These are phyloP conservation scores for Orbilia ellipsospora DNA, from an alignment of 2,329 filamentous ascomycete species.

Conservation along the genomic window DNA sequence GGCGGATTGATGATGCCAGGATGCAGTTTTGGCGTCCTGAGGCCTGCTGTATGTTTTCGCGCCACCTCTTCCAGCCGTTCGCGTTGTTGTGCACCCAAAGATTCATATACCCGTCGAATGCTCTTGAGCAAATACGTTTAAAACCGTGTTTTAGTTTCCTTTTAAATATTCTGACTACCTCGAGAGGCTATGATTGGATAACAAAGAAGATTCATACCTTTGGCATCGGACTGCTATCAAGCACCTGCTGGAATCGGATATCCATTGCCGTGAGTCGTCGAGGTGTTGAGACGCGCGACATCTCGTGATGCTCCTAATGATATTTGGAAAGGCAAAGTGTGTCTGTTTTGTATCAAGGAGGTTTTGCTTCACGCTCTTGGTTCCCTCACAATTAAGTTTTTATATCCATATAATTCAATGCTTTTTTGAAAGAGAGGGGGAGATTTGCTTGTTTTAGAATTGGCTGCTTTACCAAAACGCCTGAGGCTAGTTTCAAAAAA, in stretches of 20 bases:
- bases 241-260: conserved; percentile 31
- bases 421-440: too few species aligned
- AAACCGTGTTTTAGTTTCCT: background rate
- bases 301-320: background rate
- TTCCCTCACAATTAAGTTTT: too few species aligned
- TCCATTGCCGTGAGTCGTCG: conserved; percentile 30
- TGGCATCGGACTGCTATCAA: conserved; percentile 41
- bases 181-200: too few species aligned
- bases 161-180: background rate
- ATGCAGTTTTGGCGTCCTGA: too few species aligned
- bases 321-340: background rate
- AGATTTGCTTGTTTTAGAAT: too few species aligned
- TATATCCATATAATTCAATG: too few species aligned
- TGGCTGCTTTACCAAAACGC: too few species aligned
- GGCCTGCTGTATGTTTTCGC: background rate
- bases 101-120: conserved; percentile 29
- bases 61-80: background rate
- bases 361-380: too few species aligned
- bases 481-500: too few species aligned
- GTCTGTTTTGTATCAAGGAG: background rate
- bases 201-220: conserved; percentile 16
- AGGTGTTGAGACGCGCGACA: conserved; percentile 1
- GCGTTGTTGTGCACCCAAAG: conserved; percentile 7
- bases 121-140: conserved; percentile 6
- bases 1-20: background rate